Base-by-base conservation (phyloP, 2,329 filamentous ascomycete genomes). In the Falciphora oryzae region DNA sequence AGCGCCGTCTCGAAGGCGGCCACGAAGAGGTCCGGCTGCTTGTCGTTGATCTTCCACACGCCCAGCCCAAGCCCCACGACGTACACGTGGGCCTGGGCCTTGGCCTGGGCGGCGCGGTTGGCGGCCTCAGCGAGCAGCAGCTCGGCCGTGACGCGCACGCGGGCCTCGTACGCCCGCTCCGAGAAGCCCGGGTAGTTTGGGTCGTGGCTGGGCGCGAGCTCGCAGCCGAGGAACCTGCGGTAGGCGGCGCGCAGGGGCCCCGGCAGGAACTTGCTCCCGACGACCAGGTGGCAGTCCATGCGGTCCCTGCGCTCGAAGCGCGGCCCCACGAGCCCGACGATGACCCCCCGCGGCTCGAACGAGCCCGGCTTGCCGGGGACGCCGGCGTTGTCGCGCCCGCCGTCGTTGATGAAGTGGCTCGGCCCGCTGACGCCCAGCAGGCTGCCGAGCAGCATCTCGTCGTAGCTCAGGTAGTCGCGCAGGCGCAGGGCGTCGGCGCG, bases 381-480 rank as follows among this genome's bases (percentile, higher is more conserved):
- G 18, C 44, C 44, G 44, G 18, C 18, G 44, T 53, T 53, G 44
- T n/a, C 6, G 44, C 44, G 44, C 18, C 18, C 22, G 22, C 44
- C 44, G 44, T 53, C 44, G 44, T 53, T 53, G 44, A n/a, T 53
- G 44, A 53, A 53, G 44, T 53, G 44, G 44, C 44, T 53, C 44
- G 44, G 44, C 44, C 44, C 44, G 44, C 44, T 53, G 44, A 53
- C 44, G 18, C 44, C 44, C 44, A 53, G 44, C 44, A 53, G 44
- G 44, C 44, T n/a, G 44, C 44, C 44, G 44, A 53, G 44, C 44
- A 53, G 44, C 44, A n/a, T n/a, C 44, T 53, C 44, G 44, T 53
- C 44, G 44, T 53, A 53, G 44, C 44, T 53, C 44, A 53, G 44
- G 44, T 53, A 53, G 44, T 53, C 44, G 44, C 44, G 44, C 44